Conservation (phyloP, 352 stramenopile genomes). For the Plasmopara muralis region DNA sequence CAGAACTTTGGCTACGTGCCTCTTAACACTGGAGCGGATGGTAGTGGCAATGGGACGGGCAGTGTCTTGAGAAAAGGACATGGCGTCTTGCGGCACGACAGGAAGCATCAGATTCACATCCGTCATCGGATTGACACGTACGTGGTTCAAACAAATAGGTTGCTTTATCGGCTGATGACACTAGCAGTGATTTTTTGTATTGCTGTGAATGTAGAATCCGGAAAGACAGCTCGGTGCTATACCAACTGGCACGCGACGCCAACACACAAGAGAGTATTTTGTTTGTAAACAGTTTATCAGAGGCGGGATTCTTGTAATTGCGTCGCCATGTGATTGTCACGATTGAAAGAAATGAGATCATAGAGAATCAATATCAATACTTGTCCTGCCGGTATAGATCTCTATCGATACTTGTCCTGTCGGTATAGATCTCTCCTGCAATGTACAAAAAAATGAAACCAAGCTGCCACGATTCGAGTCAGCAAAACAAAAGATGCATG, state of each 20-base stretch:
- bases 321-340: background rate
- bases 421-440: slow-evolving; percentile 2
- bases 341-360: too few relatives aligned
- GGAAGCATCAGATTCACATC: slow-evolving; percentile 65
- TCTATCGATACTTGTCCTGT: background rate
- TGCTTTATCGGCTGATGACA: background rate
- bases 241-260: slow-evolving; percentile 77
- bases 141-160: slow-evolving; percentile 12
- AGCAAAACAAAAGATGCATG: slow-evolving; percentile 14
- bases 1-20: slow-evolving; percentile 78
- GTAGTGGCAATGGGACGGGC: slow-evolving; percentile 7
- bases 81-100: slow-evolving; percentile 64
- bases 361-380: background rate
- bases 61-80: slow-evolving; percentile 67
- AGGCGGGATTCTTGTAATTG: slow-evolving; percentile 72
- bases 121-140: slow-evolving; percentile 82
- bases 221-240: slow-evolving; percentile 79
- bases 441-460: slow-evolving; percentile 28
- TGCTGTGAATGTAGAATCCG: slow-evolving; percentile 45
- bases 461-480: slow-evolving; percentile 21
- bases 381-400: background rate
- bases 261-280: slow-evolving; percentile 86
- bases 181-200: slow-evolving; percentile 10
- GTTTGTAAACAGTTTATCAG: slow-evolving; percentile 86
- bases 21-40: slow-evolving; percentile 16